Conservation (phyloP, 169 alveolate species). For the Amoebophrya sp. region DNA sequence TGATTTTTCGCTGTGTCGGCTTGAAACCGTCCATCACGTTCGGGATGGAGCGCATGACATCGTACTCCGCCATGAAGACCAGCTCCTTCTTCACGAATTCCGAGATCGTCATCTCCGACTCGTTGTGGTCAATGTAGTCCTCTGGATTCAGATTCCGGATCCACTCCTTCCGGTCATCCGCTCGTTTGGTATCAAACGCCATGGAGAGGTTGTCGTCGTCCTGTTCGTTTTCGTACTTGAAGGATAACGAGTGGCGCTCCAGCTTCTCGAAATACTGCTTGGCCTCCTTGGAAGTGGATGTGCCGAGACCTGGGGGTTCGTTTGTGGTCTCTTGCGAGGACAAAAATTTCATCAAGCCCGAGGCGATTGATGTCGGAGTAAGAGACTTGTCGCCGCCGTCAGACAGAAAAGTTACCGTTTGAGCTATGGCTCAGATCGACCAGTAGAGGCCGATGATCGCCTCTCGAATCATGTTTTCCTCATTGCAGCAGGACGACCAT, state of each 20-base stretch:
- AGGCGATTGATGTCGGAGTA: too few relatives aligned
- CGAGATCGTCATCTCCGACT: conserved; percentile 35
- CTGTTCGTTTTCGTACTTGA: conserved; percentile 54
- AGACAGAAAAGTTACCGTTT: too few relatives aligned
- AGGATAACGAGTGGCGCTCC: conserved; percentile 67
- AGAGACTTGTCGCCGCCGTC: too few relatives aligned
- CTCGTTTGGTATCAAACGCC: conserved; percentile 86
- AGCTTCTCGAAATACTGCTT: conserved; percentile 87
- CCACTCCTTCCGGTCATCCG: conserved; percentile 94
- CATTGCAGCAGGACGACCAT: too few relatives aligned
- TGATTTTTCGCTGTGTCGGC: conserved; percentile 92
- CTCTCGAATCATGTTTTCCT: too few relatives aligned
- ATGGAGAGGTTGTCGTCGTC: conserved; percentile 87
- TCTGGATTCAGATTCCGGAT: conserved; percentile 36
- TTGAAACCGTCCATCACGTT: conserved; percentile 89
- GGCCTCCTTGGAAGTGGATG: conserved; percentile 90
- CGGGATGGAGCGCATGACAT: conserved; percentile 90
- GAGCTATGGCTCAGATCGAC: too few relatives aligned
- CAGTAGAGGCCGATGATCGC: too few relatives aligned
- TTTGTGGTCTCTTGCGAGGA: too few relatives aligned
- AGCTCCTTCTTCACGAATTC: conserved; percentile 93
- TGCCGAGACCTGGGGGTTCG: conserved; percentile 84
- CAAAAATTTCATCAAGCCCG: too few relatives aligned
- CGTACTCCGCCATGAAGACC: conserved; percentile 86
- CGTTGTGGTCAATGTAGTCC: conserved; percentile 16